Percentiles rank a stretch among this genome's conserved stretches.
phyloP scores from a whole-genome alignment of 495 filamentous ascomycete genomes.

The Polyplosphaeria fusca region DNA sequence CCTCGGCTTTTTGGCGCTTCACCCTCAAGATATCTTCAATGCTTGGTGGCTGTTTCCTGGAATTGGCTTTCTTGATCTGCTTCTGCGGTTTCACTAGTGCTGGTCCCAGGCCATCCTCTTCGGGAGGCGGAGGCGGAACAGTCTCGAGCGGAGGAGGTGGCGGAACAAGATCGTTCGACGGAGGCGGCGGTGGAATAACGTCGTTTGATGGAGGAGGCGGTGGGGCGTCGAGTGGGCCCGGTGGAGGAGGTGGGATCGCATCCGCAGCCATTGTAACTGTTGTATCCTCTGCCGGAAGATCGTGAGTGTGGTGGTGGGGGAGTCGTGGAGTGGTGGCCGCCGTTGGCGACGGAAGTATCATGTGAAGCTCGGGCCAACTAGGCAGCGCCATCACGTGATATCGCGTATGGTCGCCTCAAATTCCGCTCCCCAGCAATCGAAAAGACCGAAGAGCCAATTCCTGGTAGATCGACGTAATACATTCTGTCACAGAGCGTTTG shows the following conservation, averaged over 20 bases:
- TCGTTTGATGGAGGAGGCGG: background rate
- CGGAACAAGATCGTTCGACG: background rate
- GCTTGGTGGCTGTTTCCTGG: conserved; percentile 57
- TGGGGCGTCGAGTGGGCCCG: background rate
- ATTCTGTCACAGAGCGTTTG: no score
- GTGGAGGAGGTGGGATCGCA: conserved; percentile 15
- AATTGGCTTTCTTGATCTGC: conserved; percentile 55
- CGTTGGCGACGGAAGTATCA: no score
- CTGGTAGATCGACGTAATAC: no score
- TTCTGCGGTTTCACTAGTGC: conserved; percentile 39
- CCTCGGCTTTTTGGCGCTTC: conserved; percentile 75
- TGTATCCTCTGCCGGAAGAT: no score
- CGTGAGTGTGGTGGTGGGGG: no score
- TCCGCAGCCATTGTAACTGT: conserved; percentile 1
- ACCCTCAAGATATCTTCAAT: conserved; percentile 75
- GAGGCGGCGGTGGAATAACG: conserved; percentile 5
- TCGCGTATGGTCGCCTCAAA: no score
- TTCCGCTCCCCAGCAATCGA: no score
- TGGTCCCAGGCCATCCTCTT: conserved; percentile 8
- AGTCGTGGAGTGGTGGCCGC: no score
- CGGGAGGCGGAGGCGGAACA: conserved; percentile 22
- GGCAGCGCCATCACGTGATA: no score
- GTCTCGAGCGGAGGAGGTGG: background rate
- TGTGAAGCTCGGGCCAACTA: no score
- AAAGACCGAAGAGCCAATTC: no score